Conservation (phyloP, 805 yeast species). For the Starmera amethionina region DNA sequence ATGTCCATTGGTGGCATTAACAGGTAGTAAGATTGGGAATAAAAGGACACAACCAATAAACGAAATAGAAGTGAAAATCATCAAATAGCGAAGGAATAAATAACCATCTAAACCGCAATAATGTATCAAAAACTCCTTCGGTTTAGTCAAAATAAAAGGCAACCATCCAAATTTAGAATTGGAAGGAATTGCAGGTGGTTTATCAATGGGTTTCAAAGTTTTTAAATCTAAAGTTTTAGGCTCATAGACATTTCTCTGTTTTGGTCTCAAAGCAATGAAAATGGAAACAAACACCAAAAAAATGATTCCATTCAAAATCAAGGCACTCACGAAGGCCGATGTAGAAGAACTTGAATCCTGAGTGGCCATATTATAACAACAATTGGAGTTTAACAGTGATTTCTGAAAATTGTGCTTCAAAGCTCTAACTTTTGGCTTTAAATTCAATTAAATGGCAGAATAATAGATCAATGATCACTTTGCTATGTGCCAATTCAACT, state of each 20-base stretch:
- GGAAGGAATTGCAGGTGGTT: constrained; percentile 61
- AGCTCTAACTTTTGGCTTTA: too few species aligned
- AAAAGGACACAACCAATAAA: constrained; percentile 42
- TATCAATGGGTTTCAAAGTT: constrained; percentile 30
- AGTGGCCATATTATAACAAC: too few species aligned
- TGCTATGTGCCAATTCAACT: too few species aligned
- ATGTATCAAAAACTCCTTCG: constrained; percentile 56
- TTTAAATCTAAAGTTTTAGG: constrained; percentile 52
- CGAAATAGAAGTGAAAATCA: constrained; percentile 43
- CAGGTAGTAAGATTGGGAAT: constrained; percentile 65
- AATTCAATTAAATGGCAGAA: too few species aligned
- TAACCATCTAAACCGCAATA: constrained; percentile 71
- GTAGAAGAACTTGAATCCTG: constrained; percentile 63
- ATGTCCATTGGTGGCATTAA: constrained; percentile 63
- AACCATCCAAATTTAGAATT: constrained; percentile 57
- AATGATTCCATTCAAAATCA: constrained; percentile 58
- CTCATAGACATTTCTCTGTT: constrained; percentile 64
- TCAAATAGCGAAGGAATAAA: constrained; percentile 57
- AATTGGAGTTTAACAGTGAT: too few species aligned
- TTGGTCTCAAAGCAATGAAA: constrained; percentile 57
- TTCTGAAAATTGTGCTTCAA: too few species aligned
- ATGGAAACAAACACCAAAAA: constrained; percentile 44
- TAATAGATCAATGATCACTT: too few species aligned
- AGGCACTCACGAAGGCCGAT: constrained; percentile 65
- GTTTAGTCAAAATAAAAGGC: constrained; percentile 36